These are phyloP conservation scores for Drechslera avenae DNA, from an alignment of 2,329 filamentous ascomycete species.

Conservation along the genomic window DNA sequence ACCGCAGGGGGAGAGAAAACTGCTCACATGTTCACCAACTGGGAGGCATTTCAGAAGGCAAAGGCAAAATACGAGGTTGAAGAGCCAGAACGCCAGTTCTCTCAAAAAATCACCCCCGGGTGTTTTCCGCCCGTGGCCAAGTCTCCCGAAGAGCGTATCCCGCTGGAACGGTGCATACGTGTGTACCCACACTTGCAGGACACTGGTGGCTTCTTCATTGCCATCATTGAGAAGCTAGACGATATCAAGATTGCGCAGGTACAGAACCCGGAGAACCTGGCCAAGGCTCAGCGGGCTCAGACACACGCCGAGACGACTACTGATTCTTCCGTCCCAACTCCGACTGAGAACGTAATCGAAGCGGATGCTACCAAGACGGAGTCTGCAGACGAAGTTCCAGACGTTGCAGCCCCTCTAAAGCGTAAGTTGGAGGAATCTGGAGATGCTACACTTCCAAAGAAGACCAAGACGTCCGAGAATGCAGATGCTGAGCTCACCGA, in stretches of 20 bases:
- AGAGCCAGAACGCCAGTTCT: constrained; percentile 63
- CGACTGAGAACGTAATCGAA: constrained; percentile 32
- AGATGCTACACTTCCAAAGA: constrained; percentile 36
- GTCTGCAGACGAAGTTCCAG: constrained; percentile 13
- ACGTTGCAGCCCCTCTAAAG: constrained; percentile 39
- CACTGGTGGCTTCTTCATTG: constrained; percentile 97
- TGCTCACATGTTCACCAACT: constrained; percentile 77
- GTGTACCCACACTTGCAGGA: constrained; percentile 96
- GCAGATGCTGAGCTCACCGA: constrained; percentile 13
- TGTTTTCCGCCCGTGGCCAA: constrained; percentile 77
- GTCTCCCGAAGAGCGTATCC: constrained; percentile 64
- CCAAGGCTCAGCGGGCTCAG: constrained; percentile 30
- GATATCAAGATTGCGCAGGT: constrained; percentile 58
- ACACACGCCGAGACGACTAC: constrained; percentile 26
- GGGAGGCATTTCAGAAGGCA: constrained; percentile 77
- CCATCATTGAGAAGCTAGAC: constrained; percentile 86
- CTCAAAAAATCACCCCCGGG: constrained; percentile 65
- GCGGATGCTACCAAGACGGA: constrained; percentile 28
- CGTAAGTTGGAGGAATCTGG: constrained; percentile 49
- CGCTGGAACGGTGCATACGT: constrained; percentile 87
- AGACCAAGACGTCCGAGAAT: constrained; percentile 38
- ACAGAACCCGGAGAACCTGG: constrained; percentile 32
- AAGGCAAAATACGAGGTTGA: constrained; percentile 63
- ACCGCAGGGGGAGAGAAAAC: constrained; percentile 65
- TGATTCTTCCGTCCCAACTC: constrained; percentile 27